These are phyloP conservation scores for Avicennia marina DNA, from an alignment of 257 asterid genomes.

Conservation along the genomic window DNA sequence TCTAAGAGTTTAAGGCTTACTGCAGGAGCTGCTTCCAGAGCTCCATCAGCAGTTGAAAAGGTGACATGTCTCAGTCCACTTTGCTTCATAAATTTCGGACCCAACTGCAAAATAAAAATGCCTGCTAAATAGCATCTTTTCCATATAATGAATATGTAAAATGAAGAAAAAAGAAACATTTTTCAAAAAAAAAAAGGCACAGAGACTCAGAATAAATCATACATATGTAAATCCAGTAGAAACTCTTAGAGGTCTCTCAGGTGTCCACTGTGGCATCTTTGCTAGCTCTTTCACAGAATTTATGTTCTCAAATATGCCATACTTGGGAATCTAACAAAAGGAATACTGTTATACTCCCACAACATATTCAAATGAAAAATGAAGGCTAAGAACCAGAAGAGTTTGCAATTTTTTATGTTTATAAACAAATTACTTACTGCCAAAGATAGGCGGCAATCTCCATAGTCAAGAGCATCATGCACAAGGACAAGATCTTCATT, in stretches of 20 bases:
- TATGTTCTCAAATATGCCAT: slow-evolving; percentile 46
- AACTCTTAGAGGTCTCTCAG: slow-evolving; percentile 89
- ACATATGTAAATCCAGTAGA: slow-evolving; percentile 72
- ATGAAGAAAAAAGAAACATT: background rate
- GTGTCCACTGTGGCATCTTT: slow-evolving; percentile 93
- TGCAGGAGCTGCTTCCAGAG: slow-evolving; percentile 98
- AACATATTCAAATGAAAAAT: background rate
- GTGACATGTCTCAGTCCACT: slow-evolving; percentile 68
- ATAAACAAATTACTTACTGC: slow-evolving; percentile 54
- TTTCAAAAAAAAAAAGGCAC: too few relatives aligned
- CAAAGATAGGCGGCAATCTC: slow-evolving; percentile 89
- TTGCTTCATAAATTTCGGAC: slow-evolving; percentile 82
- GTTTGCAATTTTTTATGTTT: background rate
- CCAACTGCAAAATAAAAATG: slow-evolving; percentile 56
- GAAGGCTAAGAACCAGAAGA: slow-evolving; percentile 1
- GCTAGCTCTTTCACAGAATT: slow-evolving; percentile 84
- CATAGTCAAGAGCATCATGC: slow-evolving; percentile 86
- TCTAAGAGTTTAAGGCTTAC: slow-evolving; percentile 32
- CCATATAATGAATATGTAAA: background rate
- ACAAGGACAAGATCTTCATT: slow-evolving; percentile 84
- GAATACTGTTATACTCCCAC: slow-evolving; percentile 14
- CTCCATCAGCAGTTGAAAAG: slow-evolving; percentile 97
- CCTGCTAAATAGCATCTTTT: slow-evolving; percentile 9
- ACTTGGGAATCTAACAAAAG: slow-evolving; percentile 76
- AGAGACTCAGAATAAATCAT: background rate